phyloP scores from a whole-genome alignment of 495 filamentous ascomycete genomes.

The Geoglossum glabrum region DNA sequence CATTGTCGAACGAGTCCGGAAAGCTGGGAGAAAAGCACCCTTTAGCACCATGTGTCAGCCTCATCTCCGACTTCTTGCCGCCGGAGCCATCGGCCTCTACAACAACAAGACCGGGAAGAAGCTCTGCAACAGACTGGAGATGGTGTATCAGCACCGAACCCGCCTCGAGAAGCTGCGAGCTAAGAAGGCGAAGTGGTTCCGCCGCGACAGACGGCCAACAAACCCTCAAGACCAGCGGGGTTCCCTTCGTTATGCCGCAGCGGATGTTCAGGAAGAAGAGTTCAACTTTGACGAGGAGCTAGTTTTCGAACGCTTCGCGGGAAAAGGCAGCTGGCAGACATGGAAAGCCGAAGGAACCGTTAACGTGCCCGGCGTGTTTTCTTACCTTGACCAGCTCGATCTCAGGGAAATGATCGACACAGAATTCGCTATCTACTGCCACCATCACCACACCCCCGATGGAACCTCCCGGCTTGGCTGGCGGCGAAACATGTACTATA shows the following conservation, averaged over 20 bases:
- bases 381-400: neutral
- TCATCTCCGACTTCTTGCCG: neutral
- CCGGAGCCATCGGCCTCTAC: neutral
- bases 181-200: neutral
- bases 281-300: neutral
- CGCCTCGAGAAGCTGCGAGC: neutral
- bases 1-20: too few relatives aligned
- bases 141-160: neutral
- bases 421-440: neutral
- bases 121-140: neutral
- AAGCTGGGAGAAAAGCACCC: neutral
- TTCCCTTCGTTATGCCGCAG: neutral
- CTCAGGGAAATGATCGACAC: neutral
- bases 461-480: neutral
- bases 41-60: neutral
- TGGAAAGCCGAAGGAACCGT: neutral
- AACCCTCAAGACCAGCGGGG: neutral
- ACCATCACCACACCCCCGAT: neutral
- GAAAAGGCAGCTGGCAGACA: neutral
- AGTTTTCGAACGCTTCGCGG: neutral
- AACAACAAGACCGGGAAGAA: neutral
- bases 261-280: neutral
- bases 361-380: neutral
- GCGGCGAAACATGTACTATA: neutral
- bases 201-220: neutral